These are phyloP conservation scores for Penicillium sp. DNA, from an alignment of 2,329 filamentous ascomycete genomes.

Conservation along the genomic window DNA sequence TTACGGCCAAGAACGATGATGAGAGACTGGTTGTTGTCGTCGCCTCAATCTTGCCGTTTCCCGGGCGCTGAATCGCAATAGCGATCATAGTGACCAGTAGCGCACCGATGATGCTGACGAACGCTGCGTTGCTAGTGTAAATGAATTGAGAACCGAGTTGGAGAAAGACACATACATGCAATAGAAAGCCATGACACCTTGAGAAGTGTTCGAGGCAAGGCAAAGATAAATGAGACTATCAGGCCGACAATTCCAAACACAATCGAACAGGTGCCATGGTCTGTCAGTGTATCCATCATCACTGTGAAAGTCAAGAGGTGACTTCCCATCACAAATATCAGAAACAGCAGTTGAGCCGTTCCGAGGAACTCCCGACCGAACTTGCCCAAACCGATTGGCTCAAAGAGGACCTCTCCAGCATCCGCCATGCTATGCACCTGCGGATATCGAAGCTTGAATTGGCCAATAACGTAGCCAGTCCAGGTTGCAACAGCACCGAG, in stretches of 20 bases:
- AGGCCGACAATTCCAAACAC: conserved; percentile 60
- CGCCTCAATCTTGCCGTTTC: conserved; percentile 33
- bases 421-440: conserved; percentile 67
- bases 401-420: conserved; percentile 62
- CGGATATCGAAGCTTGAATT: conserved; percentile 58
- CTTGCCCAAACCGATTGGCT: conserved; percentile 56
- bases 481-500: conserved; percentile 58
- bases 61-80: conserved; percentile 55
- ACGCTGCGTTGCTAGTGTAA: conserved; percentile 43
- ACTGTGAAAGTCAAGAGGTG: conserved; percentile 69
- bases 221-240: conserved; percentile 57
- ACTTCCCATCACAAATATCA: conserved; percentile 67
- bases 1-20: conserved; percentile 59
- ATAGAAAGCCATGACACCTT: conserved; percentile 62
- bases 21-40: conserved; percentile 42
- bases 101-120: conserved; percentile 62
- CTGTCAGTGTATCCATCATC: conserved; percentile 63
- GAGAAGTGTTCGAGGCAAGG: conserved; percentile 61
- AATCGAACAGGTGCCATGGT: conserved; percentile 62
- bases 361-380: conserved; percentile 63
- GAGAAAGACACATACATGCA: conserved; percentile 42
- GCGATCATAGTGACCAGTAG: conserved; percentile 67
- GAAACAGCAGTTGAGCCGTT: conserved; percentile 60
- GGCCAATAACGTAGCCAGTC: conserved; percentile 59
- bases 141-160: no score